Conservation (phyloP, 306 rosid species). For the Heteromeles arbutifolia region DNA sequence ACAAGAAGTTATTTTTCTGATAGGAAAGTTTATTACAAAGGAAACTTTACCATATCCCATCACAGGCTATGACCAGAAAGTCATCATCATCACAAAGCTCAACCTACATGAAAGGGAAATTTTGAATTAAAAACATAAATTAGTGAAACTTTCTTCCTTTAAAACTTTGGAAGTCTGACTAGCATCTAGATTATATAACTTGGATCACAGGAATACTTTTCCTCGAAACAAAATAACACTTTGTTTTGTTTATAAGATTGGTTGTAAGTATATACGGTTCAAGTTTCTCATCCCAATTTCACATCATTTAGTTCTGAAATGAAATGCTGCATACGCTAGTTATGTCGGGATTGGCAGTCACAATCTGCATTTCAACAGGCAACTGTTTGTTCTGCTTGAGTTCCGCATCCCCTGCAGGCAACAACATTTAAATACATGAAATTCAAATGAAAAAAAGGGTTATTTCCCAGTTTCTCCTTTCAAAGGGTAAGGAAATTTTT, state of each 20-base stretch:
- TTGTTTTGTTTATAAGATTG: neutral
- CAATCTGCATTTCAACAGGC: slow-evolving; percentile 82
- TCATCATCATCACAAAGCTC: slow-evolving; percentile 88
- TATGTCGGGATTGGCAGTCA: slow-evolving; percentile 83
- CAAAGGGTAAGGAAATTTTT: neutral
- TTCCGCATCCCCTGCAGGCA: slow-evolving; percentile 69
- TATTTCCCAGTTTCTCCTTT: neutral
- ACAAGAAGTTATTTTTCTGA: neutral
- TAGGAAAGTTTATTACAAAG: neutral
- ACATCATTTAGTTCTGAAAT: neutral
- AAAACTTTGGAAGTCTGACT: neutral
- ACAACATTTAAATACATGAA: slow-evolving; percentile 11
- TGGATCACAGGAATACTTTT: neutral
- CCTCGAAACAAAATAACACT: neutral
- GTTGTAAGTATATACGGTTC: neutral
- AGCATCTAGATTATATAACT: neutral
- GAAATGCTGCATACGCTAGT: slow-evolving; percentile 44
- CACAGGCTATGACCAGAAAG: slow-evolving; percentile 91
- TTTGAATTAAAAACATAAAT: neutral
- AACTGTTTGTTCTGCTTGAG: slow-evolving; percentile 78
- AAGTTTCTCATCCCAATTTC: neutral
- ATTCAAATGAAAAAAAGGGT: slow-evolving; percentile 2
- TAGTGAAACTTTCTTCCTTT: neutral
- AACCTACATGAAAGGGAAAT: slow-evolving; percentile 35
- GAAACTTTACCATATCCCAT: slow-evolving; percentile 77